phyloP scores from a whole-genome alignment of 148 eudicot species.

The Fagopyrum tataricum region DNA sequence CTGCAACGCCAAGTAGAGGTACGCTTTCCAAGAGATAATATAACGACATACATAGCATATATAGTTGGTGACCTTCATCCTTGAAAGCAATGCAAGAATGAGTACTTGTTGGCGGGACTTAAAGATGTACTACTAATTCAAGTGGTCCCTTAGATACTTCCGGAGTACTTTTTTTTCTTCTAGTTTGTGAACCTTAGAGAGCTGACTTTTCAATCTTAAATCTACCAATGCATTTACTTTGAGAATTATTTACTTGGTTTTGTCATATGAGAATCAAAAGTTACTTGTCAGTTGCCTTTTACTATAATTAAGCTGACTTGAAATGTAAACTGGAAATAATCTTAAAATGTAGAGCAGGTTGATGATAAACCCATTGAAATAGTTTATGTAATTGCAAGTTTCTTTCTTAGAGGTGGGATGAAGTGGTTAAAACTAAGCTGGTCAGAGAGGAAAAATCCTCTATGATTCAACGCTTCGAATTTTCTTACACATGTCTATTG shows the following conservation, averaged over 20 bases:
- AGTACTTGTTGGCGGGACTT: constrained; percentile 4
- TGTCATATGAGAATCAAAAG: not conserved
- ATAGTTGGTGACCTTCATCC: not conserved
- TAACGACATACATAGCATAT: not conserved
- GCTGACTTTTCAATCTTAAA: constrained; percentile 3
- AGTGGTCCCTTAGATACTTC: constrained; percentile 12
- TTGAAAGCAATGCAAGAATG: constrained; percentile 10
- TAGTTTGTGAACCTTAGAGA: not conserved
- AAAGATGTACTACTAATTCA: not conserved
- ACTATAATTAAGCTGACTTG: not conserved
- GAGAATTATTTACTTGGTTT: not conserved
- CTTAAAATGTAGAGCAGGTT: not conserved
- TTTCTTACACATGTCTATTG: not conserved
- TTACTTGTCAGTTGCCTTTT: not conserved
- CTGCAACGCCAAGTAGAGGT: constrained; percentile 99
- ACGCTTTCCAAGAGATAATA: constrained; percentile 10
- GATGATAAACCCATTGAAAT: not conserved
- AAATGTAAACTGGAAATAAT: not conserved
- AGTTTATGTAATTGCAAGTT: not conserved
- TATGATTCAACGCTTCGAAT: not conserved
- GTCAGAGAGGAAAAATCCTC: not conserved
- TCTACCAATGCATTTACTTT: constrained; percentile 2
- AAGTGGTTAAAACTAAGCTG: constrained; percentile 2
- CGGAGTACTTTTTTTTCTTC: constrained; percentile 3
- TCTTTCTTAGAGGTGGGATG: not conserved